Evolutionary conservation across 805 yeast genomes (phyloP).

Genomic region (Saccharomycopsis sp.): DNA sequence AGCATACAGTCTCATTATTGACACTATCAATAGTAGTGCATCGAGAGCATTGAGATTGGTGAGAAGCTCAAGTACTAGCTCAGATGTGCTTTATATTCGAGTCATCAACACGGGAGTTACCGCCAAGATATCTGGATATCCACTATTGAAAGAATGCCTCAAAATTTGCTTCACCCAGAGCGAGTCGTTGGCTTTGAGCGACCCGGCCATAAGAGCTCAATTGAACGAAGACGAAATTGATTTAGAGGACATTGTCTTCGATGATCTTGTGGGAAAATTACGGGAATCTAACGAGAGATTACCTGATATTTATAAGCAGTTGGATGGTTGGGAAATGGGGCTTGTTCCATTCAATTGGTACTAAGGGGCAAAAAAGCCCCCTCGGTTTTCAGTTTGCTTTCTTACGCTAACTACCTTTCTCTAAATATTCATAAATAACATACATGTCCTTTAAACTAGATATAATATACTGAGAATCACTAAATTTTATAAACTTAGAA

Average conservation of each 20-base stretch:
- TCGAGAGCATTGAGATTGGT: conserved; percentile 31
- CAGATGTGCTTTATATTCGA: conserved; percentile 35
- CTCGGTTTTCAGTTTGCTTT: no score
- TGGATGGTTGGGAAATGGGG: conserved; percentile 25
- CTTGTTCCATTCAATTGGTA: conserved; percentile 12
- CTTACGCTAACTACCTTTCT: no score
- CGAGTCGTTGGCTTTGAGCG: conserved; percentile 21
- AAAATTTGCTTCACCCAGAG: conserved; percentile 41
- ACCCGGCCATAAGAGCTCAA: conserved; percentile 10
- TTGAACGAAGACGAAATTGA: conserved; percentile 32
- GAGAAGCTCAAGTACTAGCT: conserved; percentile 1
- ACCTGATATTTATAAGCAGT: conserved; percentile 28
- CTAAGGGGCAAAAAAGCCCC: no score
- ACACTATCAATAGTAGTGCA: conserved; percentile 38
- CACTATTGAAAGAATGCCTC: conserved; percentile 27
- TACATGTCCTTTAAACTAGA: no score
- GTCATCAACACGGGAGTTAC: conserved; percentile 34
- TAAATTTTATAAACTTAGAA: no score
- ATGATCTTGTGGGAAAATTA: conserved; percentile 28
- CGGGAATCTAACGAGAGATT: conserved; percentile 26
- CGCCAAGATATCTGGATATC: conserved; percentile 31
- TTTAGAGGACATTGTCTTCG: conserved; percentile 34
- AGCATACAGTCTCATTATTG: conserved; percentile 35
- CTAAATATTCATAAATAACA: no score
- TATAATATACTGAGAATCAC: no score